Conservation (phyloP, 2,329 filamentous ascomycete genomes). For the Fusarium heterosporum region DNA sequence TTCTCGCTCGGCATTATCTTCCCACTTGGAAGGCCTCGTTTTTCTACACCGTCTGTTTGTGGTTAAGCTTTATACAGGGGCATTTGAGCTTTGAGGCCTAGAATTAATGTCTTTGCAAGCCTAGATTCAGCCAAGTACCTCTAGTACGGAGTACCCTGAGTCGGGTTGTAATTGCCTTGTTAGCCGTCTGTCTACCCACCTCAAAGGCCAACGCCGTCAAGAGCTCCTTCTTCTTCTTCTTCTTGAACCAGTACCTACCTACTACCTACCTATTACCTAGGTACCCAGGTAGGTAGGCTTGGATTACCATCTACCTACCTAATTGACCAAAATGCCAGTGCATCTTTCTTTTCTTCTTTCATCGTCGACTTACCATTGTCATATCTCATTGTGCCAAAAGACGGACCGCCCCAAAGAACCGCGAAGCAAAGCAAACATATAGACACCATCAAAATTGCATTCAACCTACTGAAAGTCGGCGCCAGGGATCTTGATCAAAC, state of each 20-base stretch:
- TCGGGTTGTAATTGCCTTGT: neutral
- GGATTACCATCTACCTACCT: neutral
- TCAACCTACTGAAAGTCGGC: constrained; percentile 24
- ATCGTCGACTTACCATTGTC: constrained; percentile 15
- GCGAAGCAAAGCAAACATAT: constrained; percentile 20
- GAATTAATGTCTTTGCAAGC: constrained; percentile 4
- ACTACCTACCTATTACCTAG: too few relatives aligned
- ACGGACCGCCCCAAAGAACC: constrained; percentile 1
- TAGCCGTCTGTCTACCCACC: too few relatives aligned
- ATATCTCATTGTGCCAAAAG: neutral
- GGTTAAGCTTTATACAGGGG: constrained; percentile 22
- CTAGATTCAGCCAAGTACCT: constrained; percentile 2
- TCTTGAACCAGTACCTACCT: neutral
- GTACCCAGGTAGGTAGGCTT: constrained; percentile 22
- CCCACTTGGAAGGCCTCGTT: constrained; percentile 39
- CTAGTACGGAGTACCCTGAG: neutral
- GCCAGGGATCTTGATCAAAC: constrained; percentile 47
- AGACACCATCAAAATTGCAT: constrained; percentile 26
- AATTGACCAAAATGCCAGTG: constrained; percentile 9
- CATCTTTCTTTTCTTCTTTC: constrained; percentile 21
- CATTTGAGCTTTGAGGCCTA: constrained; percentile 2
- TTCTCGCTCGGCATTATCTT: constrained; percentile 24
- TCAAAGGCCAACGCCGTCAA: constrained; percentile 12
- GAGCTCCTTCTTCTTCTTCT: constrained; percentile 16
- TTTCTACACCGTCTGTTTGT: constrained; percentile 6